Conservation (phyloP, 768 basidiomycete species). For the Saitozyma podzolica region DNA sequence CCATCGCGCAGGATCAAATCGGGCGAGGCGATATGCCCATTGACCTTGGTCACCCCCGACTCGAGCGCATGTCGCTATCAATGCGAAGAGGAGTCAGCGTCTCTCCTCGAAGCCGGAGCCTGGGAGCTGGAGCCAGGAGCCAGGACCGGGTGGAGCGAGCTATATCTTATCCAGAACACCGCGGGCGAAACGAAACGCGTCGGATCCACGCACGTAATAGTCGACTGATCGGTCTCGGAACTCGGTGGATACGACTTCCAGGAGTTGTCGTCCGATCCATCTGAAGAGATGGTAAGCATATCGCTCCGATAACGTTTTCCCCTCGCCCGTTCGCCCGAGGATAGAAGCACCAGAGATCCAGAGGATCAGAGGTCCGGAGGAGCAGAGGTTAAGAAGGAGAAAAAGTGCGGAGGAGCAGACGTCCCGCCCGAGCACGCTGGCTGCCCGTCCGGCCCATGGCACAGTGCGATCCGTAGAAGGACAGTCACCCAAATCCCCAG, state of each 20-base stretch:
- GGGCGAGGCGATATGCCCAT: slow-evolving; percentile 79
- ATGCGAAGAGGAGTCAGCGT: neutral
- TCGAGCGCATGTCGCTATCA: slow-evolving; percentile 69
- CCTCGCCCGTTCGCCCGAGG: neutral
- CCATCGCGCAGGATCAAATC: slow-evolving; percentile 78
- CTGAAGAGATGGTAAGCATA: slow-evolving; percentile 12
- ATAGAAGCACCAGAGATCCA: no score
- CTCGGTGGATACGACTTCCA: slow-evolving; percentile 91
- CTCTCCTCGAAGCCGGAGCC: neutral
- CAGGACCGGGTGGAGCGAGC: no score
- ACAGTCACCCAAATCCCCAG: no score
- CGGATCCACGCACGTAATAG: slow-evolving; percentile 73
- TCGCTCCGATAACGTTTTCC: neutral
- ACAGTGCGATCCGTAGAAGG: no score
- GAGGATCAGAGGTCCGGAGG: no score
- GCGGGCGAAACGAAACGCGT: neutral
- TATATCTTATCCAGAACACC: neutral
- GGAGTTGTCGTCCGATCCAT: slow-evolving; percentile 81
- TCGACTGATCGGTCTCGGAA: slow-evolving; percentile 92
- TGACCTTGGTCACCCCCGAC: slow-evolving; percentile 91
- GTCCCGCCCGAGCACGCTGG: no score
- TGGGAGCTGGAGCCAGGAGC: no score
- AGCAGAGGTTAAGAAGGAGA: no score
- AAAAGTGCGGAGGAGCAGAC: no score
- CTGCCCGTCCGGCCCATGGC: no score